Base-by-base conservation (phyloP, 306 rosid genomes). In the Lathyrus sativus region DNA sequence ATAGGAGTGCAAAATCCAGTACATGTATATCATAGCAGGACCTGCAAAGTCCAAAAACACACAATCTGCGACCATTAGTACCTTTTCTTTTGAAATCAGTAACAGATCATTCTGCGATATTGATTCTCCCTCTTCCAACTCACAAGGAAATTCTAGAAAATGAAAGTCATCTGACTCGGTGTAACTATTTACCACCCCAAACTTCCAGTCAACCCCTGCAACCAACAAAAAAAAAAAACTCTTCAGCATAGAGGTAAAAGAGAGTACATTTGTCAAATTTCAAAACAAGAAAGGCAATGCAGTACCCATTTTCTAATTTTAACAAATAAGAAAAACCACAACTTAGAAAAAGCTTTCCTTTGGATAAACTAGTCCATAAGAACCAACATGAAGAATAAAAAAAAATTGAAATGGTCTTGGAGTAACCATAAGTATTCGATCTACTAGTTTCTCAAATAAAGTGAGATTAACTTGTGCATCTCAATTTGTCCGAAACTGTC, bases 21-120 rank as follows among this genome's bases (percentile, higher is more conserved):
- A 62, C 48, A 17, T 31, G n/a, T 11, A 41, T 57, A 67, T 42
- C 19, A 13, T 57, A 43, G n/a, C 13, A 19, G 37, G 48, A 61
- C 44, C 43, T 4, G 18, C 51, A 19, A 51, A 67, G 19, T 61
- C 48, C 68, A 13, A 65, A 66, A 66, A 15, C 35, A 62, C 57
- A 60, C 29, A 68, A 50, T 28, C 22, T 81, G 5, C 19, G 3
- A 59, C n/a, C 54, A 41, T 46, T 31, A 41, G 71, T 78, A 92
- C 98, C 89, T 86, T 80, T 38, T 82, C 89, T 78, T 84, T 87
- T 2, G 95, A 86, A 74, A 92, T 81, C 69, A 92, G 87, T 64
- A 89, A 79, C 70, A 92, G 89, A 83, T 92, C 98, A 74, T 88
- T 83, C 67, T 83, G 89, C 6, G 88, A 79, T 60, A 85, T 74